Conservation (phyloP, 2,329 filamentous ascomycete species). For the Septoria linicola region DNA sequence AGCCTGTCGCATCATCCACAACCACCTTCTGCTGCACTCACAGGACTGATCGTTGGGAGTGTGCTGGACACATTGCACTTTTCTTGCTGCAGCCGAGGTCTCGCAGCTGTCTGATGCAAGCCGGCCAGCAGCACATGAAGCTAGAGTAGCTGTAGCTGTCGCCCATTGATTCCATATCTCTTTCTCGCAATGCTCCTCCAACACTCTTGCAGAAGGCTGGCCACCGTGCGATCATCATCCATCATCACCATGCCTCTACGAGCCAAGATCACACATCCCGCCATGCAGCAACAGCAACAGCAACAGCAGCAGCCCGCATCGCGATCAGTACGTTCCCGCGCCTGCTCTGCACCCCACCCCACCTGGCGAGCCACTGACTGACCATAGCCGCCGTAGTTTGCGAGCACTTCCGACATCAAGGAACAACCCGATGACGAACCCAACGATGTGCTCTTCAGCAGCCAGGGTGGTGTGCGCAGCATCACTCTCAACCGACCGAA, state of each 20-base stretch:
- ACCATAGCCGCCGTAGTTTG: slow-evolving; percentile 33
- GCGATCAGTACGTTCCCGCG: slow-evolving; percentile 21
- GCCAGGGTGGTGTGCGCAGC: slow-evolving; percentile 82
- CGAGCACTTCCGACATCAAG: slow-evolving; percentile 41
- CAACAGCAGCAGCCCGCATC: slow-evolving; percentile 22
- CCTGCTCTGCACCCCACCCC: too few relatives aligned
- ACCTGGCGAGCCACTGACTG: slow-evolving; percentile 35
- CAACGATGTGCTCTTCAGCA: slow-evolving; percentile 91
- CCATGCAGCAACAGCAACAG: too few relatives aligned
- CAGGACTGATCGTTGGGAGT: too few relatives aligned
- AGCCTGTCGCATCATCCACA: too few relatives aligned
- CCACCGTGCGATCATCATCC: slow-evolving; percentile 41
- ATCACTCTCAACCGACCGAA: slow-evolving; percentile 91
- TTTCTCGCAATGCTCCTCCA: slow-evolving; percentile 48
- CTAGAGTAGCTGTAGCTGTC: slow-evolving; percentile 15
- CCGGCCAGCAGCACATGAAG: slow-evolving; percentile 14
- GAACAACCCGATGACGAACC: slow-evolving; percentile 68
- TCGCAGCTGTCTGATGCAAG: slow-evolving; percentile 1
- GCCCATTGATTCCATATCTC: neutral
- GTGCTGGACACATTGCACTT: too few relatives aligned
- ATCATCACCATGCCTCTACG: slow-evolving; percentile 76
- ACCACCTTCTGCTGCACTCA: too few relatives aligned
- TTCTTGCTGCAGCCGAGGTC: slow-evolving; percentile 22
- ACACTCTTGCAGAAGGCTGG: slow-evolving; percentile 41
- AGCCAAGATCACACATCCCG: slow-evolving; percentile 54